phyloP scores from a whole-genome alignment of 2,329 filamentous ascomycete genomes.

The Aspergillus quadricinctus region DNA sequence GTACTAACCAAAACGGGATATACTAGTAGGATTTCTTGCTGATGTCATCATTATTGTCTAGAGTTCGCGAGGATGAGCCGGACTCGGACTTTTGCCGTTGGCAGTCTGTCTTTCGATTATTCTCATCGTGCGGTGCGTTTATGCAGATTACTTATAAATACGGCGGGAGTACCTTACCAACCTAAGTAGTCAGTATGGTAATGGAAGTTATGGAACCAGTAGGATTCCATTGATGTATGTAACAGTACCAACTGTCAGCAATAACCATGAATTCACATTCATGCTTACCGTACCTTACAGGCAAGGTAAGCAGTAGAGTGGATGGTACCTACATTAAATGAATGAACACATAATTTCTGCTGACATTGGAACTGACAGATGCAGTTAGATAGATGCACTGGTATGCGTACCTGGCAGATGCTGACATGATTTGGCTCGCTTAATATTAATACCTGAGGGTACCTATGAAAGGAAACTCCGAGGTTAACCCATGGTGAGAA shows the following conservation, averaged over 20 bases:
- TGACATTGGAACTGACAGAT: neutral
- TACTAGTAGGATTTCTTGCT: neutral
- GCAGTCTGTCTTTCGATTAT: neutral
- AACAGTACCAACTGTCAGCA: neutral
- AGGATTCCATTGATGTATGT: neutral
- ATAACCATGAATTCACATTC: neutral
- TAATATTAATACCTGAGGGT: neutral
- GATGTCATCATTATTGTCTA: neutral
- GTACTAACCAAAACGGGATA: neutral
- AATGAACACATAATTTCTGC: neutral
- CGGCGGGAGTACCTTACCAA: neutral
- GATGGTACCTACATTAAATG: neutral
- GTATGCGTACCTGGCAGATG: slow-evolving; percentile 17
- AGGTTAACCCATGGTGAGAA: neutral
- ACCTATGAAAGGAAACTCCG: neutral
- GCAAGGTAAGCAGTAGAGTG: too few species aligned
- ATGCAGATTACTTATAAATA: neutral
- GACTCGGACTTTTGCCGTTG: neutral
- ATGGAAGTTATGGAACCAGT: too few species aligned
- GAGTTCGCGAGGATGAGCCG: neutral
- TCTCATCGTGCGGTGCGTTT: neutral
- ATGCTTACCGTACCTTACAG: neutral
- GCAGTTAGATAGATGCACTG: slow-evolving; percentile 11
- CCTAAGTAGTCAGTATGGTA: neutral
- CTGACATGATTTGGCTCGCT: slow-evolving; percentile 12